These are phyloP conservation scores for Leptographium lundbergii DNA, from an alignment of 2,329 filamentous ascomycete genomes.

Conservation along the genomic window DNA sequence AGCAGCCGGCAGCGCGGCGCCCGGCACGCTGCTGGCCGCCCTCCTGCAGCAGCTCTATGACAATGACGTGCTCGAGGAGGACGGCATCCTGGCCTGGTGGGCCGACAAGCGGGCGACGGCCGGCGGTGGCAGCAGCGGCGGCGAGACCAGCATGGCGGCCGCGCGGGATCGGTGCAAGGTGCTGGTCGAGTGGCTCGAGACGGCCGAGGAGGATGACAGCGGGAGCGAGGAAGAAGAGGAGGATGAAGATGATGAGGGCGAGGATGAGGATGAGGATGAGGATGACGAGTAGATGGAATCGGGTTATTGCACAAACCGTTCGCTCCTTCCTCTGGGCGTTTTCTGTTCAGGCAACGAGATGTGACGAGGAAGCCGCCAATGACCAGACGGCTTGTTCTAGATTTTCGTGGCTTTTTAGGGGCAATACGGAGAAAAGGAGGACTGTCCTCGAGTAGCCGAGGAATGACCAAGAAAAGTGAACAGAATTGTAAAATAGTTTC, in stretches of 20 bases:
- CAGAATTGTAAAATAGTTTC: too few species aligned
- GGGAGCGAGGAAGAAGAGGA: slow-evolving; percentile 14
- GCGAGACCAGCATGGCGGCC: slow-evolving; percentile 36
- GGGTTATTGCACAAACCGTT: too few species aligned
- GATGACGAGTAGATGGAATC: neutral
- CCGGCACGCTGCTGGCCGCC: slow-evolving; percentile 57
- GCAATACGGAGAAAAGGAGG: too few species aligned
- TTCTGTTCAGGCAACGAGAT: too few species aligned
- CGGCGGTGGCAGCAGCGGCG: slow-evolving; percentile 34
- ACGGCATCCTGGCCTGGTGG: slow-evolving; percentile 86
- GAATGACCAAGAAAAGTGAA: too few species aligned
- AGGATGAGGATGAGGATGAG: neutral
- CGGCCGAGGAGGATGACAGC: slow-evolving; percentile 60
- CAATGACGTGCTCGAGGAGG: slow-evolving; percentile 75
- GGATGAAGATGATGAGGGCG: neutral
- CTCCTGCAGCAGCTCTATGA: slow-evolving; percentile 77
- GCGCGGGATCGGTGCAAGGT: slow-evolving; percentile 63
- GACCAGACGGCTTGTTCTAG: too few species aligned
- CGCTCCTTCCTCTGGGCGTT: too few species aligned
- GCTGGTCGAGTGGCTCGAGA: slow-evolving; percentile 74
- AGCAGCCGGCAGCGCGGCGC: slow-evolving; percentile 33
- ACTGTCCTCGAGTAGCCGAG: too few species aligned
- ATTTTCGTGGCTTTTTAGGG: too few species aligned
- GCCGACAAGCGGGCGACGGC: slow-evolving; percentile 54
- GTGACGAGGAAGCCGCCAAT: too few species aligned